Percentiles rank a stretch among this genome's conserved stretches.
These are phyloP conservation scores for Dunaliella primolecta DNA, from an alignment of 139 green algal genomes.

Conservation along the genomic window DNA sequence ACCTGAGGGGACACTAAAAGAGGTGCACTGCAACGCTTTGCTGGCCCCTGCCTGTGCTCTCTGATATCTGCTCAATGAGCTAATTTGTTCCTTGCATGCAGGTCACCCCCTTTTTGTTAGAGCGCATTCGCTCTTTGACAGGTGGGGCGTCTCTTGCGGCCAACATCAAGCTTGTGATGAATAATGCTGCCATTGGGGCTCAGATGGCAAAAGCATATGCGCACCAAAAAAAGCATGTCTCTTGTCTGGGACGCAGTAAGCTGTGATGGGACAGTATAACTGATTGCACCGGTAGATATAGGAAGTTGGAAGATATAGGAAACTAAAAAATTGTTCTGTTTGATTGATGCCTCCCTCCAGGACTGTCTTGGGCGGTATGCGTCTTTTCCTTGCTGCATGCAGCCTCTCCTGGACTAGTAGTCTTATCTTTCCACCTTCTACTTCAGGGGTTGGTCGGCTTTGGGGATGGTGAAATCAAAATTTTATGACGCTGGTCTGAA, in stretches of 20 bases:
- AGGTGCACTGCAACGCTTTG: not conserved
- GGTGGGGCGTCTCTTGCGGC: constrained; percentile 73
- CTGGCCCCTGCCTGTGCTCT: not conserved
- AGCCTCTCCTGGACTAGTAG: not conserved
- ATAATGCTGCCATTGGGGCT: constrained; percentile 88
- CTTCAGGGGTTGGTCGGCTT: not conserved
- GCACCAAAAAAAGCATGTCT: not conserved
- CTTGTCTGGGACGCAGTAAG: not conserved
- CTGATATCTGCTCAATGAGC: not conserved
- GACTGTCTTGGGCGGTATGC: too few species aligned
- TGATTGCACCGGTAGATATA: not conserved
- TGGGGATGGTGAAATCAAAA: not conserved
- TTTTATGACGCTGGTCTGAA: not conserved
- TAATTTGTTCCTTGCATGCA: too few species aligned
- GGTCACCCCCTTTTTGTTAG: constrained; percentile 92
- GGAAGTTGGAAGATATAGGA: not conserved
- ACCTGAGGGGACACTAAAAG: not conserved
- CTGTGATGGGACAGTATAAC: not conserved
- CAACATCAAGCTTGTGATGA: constrained; percentile 96
- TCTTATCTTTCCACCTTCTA: not conserved
- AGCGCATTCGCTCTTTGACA: constrained; percentile 77
- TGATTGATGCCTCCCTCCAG: not conserved
- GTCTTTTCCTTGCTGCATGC: not conserved
- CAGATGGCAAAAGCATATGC: constrained; percentile 54
- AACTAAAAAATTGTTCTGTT: not conserved